Percentiles rank a stretch among this genome's conserved stretches.
Evolutionary conservation across 2,329 filamentous ascomycete genomes (phyloP).

Genomic region (Penicillium polonicum): DNA sequence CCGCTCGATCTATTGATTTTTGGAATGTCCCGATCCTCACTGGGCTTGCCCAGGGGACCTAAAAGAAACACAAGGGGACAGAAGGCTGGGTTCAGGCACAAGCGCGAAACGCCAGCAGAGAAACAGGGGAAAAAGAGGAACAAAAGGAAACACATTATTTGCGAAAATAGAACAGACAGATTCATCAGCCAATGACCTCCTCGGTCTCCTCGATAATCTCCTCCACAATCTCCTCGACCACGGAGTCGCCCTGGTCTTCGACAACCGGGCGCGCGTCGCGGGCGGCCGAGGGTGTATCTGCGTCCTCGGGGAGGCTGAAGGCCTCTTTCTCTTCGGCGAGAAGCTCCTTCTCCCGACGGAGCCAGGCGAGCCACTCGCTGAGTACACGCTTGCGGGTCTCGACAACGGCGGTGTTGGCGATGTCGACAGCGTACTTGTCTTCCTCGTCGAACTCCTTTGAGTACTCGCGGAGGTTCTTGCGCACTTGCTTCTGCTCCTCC

Average conservation of each 20-base stretch:
- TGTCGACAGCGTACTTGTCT: constrained; percentile 88
- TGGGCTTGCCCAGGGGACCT: constrained; percentile 19
- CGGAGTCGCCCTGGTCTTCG: constrained; percentile 66
- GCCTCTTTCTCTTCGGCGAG: constrained; percentile 68
- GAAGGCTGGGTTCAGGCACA: constrained; percentile 26
- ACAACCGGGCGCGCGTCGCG: constrained; percentile 54
- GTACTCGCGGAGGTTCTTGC: constrained; percentile 98
- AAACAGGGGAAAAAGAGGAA: constrained; percentile 27
- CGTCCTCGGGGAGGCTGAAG: constrained; percentile 65
- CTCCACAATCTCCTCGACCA: constrained; percentile 86
- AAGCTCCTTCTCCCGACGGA: constrained; percentile 69
- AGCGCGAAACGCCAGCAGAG: constrained; percentile 23
- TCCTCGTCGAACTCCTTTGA: constrained; percentile 92
- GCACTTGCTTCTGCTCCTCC: constrained; percentile 95
- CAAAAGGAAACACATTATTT: constrained; percentile 33
- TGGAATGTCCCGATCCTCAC: constrained; percentile 27
- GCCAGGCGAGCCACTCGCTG: constrained; percentile 86
- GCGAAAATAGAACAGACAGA: constrained; percentile 26
- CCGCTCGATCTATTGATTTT: constrained; percentile 30
- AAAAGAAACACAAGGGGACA: constrained; percentile 32
- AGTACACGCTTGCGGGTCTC: constrained; percentile 79
- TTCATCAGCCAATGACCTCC: constrained; percentile 61
- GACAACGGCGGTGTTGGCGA: constrained; percentile 89
- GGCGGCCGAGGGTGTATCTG: constrained; percentile 56
- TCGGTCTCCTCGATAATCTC: constrained; percentile 82